Evolutionary conservation across 257 asterid species (phyloP), one percentile per base, ranked within the genome.

Genomic region (Solanum clarkiae): DNA sequence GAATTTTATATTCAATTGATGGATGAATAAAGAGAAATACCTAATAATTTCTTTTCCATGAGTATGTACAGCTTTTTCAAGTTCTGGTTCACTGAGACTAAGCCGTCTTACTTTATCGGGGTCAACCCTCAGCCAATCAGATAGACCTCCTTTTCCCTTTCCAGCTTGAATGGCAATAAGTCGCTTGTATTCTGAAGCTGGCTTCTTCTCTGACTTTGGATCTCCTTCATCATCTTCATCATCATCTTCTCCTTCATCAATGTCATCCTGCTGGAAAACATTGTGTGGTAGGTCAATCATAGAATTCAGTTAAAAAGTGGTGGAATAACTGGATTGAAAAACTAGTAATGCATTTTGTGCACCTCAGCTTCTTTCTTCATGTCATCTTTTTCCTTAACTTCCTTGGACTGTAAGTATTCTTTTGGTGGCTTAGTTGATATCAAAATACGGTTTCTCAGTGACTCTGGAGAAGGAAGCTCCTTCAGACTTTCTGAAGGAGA

Each of bases 381-480:
- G 86, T 84, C 84, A 80, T 89, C 88, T 80, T 85, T 86, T 85
- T 29, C 86, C 69, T 86, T 86, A 20, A 81, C 84, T 77, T 85
- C 89, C 70, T 87, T 88, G 45, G 84, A 88, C 85, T 87, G 89
- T n/a, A 91, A 85, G 88, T 88, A 91, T 72, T 92, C 95, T 86
- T 94, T 92, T 10, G 98, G 98, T 77, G 96, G 96, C 86, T 94
- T 93, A 54, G 98, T 93, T 83, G 98, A 95, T 84, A 94, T 89
- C 65, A 94, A 80, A 72, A 93, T 80, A 85, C 85, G 85, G 77
- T 83, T 86, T 88, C 92, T 94, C 84, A 95, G 89, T 26, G 88
- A 89, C 84, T 91, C 92, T 13, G 98, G 98, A 53, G 98, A 93
- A 80, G 96, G 96, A 77, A 95, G 89, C 80, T 93, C 92, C 80